Evolutionary conservation across 1,284 basidiomycete genomes (phyloP), one percentile per base, ranked within the genome.

Genomic region (Apiotrichum mycotoxinovorans): DNA sequence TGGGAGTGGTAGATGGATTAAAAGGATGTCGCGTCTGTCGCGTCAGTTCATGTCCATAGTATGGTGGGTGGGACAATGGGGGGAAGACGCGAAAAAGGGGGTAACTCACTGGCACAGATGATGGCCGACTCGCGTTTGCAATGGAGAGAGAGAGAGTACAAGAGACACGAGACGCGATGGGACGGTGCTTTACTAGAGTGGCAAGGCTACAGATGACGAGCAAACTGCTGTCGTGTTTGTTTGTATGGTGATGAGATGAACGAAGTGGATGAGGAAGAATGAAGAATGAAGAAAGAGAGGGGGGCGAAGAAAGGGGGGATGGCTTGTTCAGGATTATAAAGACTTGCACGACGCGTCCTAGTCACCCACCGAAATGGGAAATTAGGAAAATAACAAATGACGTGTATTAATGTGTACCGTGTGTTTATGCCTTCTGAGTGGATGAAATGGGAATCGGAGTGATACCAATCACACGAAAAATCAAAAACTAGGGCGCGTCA

Each of bases 221-320:
- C 40, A 37, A 51, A 37, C 37, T 51, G 49, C 41, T 9, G 17
- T 17, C 7, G 52, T 35, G 57, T 51, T 44, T 54, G 38, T 52
- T 46, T 54, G 41, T 52, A 35, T 44, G 30, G 18, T 8, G 18
- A 12, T 3, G 35, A 25, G 23, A 35, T 43, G 56, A n/a, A n/a
- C n/a, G n/a, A n/a, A n/a, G 26, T 53, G 22, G 22, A 43, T 41
- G 23, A 17, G 43, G 26, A 41, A 34, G 23, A 42, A 37, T 22
- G 47, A 51, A 22, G 23, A 42, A 37, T 22, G 47, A 51, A 22
- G 49, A 45, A 41, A 45, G 45, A 38, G 27, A 26, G 22, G n/a
- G 22, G 23, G 9, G n/a, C n/a, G n/a, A n/a, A n/a, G n/a, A n/a
- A n/a, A n/a, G n/a, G n/a, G 43, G 47, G 8, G 43, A 30, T 30